Conservation (phyloP, 345 rosid genomes). For the Corymbia maculata region DNA sequence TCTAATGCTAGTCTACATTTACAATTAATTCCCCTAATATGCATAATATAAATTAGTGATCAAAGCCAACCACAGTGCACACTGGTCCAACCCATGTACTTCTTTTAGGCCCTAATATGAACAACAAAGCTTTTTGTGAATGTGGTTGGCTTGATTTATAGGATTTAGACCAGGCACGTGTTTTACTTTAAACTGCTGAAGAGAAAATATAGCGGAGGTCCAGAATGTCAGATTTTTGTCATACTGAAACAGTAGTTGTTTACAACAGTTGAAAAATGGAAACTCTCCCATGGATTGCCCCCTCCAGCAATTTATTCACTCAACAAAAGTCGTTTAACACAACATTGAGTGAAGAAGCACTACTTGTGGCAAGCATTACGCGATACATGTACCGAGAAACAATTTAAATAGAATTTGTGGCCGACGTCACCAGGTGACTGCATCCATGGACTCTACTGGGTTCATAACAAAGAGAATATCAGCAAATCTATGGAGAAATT, state of each 20-base stretch:
- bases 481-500: background rate
- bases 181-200: background rate
- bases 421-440: background rate
- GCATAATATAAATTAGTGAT: background rate
- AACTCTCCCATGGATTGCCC: background rate
- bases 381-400: background rate
- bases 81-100: background rate
- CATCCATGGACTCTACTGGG: background rate
- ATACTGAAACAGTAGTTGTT: background rate
- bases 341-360: background rate
- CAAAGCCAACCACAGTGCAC: background rate
- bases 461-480: background rate
- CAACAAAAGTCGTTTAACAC: background rate
- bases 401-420: background rate
- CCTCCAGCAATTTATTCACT: background rate
- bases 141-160: background rate
- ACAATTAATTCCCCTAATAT: background rate
- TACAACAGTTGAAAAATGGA: background rate
- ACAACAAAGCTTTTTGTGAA: background rate
- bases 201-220: background rate
- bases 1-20: background rate
- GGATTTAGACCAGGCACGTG: background rate
- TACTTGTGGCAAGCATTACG: background rate
- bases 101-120: background rate
- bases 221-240: background rate